Conservation (phyloP, 2,329 filamentous ascomycete species). For the Aureobasidium sp. region DNA sequence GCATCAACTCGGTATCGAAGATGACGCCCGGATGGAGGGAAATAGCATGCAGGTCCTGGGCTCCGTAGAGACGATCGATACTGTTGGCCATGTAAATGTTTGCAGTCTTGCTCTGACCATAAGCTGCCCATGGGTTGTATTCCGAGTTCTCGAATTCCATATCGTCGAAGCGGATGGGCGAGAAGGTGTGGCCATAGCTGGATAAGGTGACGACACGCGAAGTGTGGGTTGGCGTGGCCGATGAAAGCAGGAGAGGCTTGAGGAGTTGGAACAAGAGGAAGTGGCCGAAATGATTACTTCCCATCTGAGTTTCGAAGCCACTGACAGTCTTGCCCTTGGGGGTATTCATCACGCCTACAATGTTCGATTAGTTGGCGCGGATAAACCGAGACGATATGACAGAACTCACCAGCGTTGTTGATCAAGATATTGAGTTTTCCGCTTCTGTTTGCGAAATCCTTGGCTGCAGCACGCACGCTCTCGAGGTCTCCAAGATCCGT, state of each 20-base stretch:
- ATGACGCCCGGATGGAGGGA: slow-evolving; percentile 41
- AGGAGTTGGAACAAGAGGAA: slow-evolving; percentile 47
- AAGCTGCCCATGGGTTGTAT: slow-evolving; percentile 32
- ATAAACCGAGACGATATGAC: too few species aligned
- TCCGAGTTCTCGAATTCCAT: slow-evolving; percentile 28
- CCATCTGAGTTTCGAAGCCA: slow-evolving; percentile 45
- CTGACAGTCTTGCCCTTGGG: slow-evolving; percentile 33
- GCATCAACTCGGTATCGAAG: not conserved
- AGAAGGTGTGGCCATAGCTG: slow-evolving; percentile 34
- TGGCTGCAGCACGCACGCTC: slow-evolving; percentile 28
- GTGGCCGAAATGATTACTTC: slow-evolving; percentile 44
- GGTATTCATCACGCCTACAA: slow-evolving; percentile 36
- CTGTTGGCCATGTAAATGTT: slow-evolving; percentile 45
- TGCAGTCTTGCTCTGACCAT: slow-evolving; percentile 43
- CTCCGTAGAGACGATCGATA: slow-evolving; percentile 41
- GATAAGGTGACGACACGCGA: slow-evolving; percentile 42
- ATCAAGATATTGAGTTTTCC: slow-evolving; percentile 29
- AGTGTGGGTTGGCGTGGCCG: slow-evolving; percentile 30
- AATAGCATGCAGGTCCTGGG: slow-evolving; percentile 34
- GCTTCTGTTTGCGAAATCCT: slow-evolving; percentile 26
- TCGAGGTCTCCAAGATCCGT: slow-evolving; percentile 26
- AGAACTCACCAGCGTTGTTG: slow-evolving; percentile 25
- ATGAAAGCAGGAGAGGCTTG: slow-evolving; percentile 33
- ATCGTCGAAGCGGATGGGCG: slow-evolving; percentile 30
- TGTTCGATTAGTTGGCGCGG: not conserved